Conservation (phyloP, 1,139 yeast species). For the Pneumocystis murina region DNA sequence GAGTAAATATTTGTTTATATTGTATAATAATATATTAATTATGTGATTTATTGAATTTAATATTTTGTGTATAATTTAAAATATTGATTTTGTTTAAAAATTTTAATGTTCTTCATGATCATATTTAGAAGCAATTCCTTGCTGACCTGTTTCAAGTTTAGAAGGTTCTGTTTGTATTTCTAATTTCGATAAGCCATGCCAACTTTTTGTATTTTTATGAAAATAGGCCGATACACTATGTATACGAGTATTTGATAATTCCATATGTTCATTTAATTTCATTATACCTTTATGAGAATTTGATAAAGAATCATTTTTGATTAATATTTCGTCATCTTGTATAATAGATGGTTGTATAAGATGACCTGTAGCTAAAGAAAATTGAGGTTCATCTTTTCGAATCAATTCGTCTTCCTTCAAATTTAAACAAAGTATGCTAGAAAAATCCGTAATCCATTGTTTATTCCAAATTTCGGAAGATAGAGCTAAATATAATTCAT, state of each 20-base stretch:
- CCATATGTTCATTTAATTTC: not conserved
- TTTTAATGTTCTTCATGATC: not conserved
- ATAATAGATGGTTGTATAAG: not conserved
- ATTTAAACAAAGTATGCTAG: conserved; percentile 28
- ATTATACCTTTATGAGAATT: not conserved
- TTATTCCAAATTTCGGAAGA: conserved; percentile 52
- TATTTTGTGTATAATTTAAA: too few relatives aligned
- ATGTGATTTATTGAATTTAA: too few relatives aligned
- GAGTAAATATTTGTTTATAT: too few relatives aligned
- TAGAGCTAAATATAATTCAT: conserved; percentile 70
- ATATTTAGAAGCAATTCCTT: not conserved
- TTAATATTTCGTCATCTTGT: not conserved
- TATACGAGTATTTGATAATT: not conserved
- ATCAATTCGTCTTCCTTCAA: not conserved
- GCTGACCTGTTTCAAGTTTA: not conserved
- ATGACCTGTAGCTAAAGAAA: conserved; percentile 73
- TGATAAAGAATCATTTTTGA: not conserved
- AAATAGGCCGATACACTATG: not conserved
- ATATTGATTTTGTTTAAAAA: not conserved
- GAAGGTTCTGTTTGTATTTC: not conserved
- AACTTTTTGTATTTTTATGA: not conserved
- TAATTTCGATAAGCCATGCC: not conserved
- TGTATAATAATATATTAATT: too few relatives aligned
- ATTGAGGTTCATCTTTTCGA: conserved; percentile 45
- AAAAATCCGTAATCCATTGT: conserved; percentile 75